Conservation (phyloP, 352 stramenopile genomes). For the Phytophthora megakarya region DNA sequence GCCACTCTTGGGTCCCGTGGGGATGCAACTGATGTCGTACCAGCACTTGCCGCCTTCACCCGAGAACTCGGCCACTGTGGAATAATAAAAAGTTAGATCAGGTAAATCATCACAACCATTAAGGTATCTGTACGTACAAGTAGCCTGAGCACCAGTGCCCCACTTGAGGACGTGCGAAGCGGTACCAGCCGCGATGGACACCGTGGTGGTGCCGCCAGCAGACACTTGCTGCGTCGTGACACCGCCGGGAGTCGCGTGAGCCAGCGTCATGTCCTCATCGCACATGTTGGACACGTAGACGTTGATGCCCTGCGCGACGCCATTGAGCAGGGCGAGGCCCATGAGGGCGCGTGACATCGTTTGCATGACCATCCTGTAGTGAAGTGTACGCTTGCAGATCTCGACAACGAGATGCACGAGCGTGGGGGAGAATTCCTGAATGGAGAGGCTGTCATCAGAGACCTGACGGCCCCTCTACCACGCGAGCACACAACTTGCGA, state of each 20-base stretch:
- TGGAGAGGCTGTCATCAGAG: conserved; percentile 12
- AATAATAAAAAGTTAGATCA: conserved; percentile 1
- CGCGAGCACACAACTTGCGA: conserved; percentile 28
- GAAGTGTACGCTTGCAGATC: conserved; percentile 29
- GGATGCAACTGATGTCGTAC: conserved; percentile 83
- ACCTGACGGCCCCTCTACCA: conserved; percentile 30
- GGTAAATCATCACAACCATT: background rate
- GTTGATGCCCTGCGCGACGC: conserved; percentile 40
- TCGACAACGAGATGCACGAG: conserved; percentile 30
- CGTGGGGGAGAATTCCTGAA: conserved; percentile 43
- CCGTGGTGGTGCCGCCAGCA: conserved; percentile 37
- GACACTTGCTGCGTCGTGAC: conserved; percentile 36
- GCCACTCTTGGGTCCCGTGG: conserved; percentile 60
- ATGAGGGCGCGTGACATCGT: conserved; percentile 34
- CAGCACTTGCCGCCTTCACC: conserved; percentile 52
- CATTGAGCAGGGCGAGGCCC: conserved; percentile 38
- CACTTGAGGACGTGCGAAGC: conserved; percentile 61
- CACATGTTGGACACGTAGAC: conserved; percentile 71
- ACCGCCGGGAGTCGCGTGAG: conserved; percentile 38
- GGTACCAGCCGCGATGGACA: conserved; percentile 34
- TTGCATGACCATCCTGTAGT: conserved; percentile 39
- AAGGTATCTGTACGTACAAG: conserved; percentile 39
- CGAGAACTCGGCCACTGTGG: conserved; percentile 71
- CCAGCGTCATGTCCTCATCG: conserved; percentile 48
- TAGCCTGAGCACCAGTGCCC: conserved; percentile 53